phyloP scores from a whole-genome alignment of 768 basidiomycete genomes.

The Pleurotus sapidus region DNA sequence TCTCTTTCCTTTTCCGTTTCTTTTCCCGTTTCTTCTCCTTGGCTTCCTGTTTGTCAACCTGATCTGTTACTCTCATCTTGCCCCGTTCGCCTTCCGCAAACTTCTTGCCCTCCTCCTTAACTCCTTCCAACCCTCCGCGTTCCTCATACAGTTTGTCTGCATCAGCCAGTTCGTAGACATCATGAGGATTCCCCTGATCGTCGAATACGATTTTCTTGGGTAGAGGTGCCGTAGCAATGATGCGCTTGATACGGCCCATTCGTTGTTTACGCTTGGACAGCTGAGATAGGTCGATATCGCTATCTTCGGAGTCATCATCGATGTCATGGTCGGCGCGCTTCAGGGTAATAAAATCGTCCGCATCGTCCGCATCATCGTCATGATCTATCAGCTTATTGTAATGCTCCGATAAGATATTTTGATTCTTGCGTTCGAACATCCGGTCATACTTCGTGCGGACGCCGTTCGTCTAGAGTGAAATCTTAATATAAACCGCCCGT shows the following conservation, averaged over 20 bases:
- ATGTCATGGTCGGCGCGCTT: slow-evolving; percentile 89
- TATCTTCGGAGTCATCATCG: slow-evolving; percentile 13
- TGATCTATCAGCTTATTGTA: slow-evolving; percentile 87
- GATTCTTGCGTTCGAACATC: slow-evolving; percentile 97
- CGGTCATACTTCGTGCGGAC: slow-evolving; percentile 94
- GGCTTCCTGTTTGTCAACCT: slow-evolving; percentile 77
- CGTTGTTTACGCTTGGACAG: slow-evolving; percentile 89
- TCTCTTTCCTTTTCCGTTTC: slow-evolving; percentile 17
- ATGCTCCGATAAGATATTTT: slow-evolving; percentile 86
- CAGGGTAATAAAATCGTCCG: slow-evolving; percentile 84
- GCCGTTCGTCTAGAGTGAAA: slow-evolving; percentile 23
- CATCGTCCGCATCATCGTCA: slow-evolving; percentile 37
- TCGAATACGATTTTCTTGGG: slow-evolving; percentile 86
- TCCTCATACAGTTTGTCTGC: slow-evolving; percentile 68
- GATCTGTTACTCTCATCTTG: slow-evolving; percentile 69
- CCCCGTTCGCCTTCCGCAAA: slow-evolving; percentile 75
- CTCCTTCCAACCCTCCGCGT: slow-evolving; percentile 62
- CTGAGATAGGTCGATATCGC: slow-evolving; percentile 34
- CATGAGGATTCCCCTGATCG: slow-evolving; percentile 78
- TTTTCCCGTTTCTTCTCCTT: slow-evolving; percentile 62
- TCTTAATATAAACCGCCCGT: too few species aligned
- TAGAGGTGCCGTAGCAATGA: slow-evolving; percentile 58
- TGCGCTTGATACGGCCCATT: slow-evolving; percentile 70
- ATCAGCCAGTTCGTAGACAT: slow-evolving; percentile 80
- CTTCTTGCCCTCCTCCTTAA: slow-evolving; percentile 58